Conservation (phyloP, 305 asterid species). For the Rubia occidens region DNA sequence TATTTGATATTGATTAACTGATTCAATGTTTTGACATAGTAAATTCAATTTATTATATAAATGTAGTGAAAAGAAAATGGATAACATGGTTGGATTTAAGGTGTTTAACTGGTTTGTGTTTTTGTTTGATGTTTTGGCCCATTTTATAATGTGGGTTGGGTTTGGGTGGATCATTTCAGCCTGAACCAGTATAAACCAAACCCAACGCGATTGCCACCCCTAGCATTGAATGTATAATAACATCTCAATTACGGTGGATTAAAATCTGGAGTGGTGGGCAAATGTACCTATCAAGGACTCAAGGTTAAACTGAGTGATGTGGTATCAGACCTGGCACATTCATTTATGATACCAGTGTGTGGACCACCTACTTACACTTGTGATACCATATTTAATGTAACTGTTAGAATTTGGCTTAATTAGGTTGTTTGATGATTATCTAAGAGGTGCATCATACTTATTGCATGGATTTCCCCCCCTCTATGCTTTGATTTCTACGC, state of each 20-base stretch:
- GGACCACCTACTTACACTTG: neutral
- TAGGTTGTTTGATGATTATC: slow-evolving; percentile 2
- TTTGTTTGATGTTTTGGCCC: too few relatives aligned
- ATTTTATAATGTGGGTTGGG: too few relatives aligned
- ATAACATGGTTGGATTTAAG: too few relatives aligned
- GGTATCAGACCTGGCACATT: slow-evolving; percentile 2
- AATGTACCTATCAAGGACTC: neutral
- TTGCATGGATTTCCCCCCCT: neutral
- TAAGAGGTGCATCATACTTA: neutral
- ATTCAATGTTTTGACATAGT: too few relatives aligned
- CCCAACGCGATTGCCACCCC: too few relatives aligned
- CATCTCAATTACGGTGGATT: neutral
- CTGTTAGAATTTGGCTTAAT: slow-evolving; percentile 1
- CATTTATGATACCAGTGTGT: neutral
- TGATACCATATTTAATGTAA: slow-evolving; percentile 2
- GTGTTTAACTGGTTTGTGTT: too few relatives aligned
- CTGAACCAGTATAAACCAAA: too few relatives aligned
- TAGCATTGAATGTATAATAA: neutral
- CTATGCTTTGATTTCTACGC: slow-evolving; percentile 11
- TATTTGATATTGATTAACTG: too few relatives aligned
- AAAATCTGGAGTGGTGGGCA: neutral
- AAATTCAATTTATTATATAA: too few relatives aligned
- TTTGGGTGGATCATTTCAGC: too few relatives aligned
- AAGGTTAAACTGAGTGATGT: neutral
- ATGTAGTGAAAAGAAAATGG: too few relatives aligned